phyloP scores from a whole-genome alignment of 192 early-diverging fungal species.

The Chytriomyces hyalinus region DNA sequence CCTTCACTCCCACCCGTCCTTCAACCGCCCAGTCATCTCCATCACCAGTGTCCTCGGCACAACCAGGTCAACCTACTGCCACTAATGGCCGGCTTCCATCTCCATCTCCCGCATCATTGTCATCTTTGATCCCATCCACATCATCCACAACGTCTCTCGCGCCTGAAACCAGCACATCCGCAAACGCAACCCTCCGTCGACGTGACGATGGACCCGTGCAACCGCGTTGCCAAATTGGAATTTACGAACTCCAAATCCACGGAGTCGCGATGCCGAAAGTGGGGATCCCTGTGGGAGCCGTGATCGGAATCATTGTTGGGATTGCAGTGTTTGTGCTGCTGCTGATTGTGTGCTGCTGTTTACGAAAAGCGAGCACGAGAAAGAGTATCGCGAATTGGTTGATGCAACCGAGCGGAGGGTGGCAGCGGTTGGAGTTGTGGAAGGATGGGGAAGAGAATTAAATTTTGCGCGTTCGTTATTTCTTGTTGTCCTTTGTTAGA shows the following conservation, averaged over 20 bases:
- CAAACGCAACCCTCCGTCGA: background rate
- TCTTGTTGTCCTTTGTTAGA: no score
- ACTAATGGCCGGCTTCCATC: no score
- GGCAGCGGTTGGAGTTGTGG: conserved; percentile 4
- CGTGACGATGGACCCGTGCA: background rate
- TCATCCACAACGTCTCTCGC: background rate
- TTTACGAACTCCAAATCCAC: background rate
- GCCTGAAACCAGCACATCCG: background rate
- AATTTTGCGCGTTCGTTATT: no score
- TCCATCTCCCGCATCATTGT: no score
- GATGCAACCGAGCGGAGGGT: background rate
- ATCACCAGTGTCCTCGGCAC: background rate
- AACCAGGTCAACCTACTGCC: background rate
- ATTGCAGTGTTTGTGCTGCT: background rate
- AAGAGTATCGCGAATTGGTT: background rate
- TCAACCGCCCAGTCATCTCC: background rate
- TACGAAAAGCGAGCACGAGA: background rate
- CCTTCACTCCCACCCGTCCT: background rate
- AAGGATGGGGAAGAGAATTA: background rate
- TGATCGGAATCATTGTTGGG: background rate
- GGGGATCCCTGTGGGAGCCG: background rate
- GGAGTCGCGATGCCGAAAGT: background rate
- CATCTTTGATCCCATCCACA: no score
- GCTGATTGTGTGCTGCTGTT: background rate
- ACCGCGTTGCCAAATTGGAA: background rate